These are phyloP conservation scores for Tetrahymena malaccensis DNA, from an alignment of 73 alveolate genomes.

Conservation along the genomic window DNA sequence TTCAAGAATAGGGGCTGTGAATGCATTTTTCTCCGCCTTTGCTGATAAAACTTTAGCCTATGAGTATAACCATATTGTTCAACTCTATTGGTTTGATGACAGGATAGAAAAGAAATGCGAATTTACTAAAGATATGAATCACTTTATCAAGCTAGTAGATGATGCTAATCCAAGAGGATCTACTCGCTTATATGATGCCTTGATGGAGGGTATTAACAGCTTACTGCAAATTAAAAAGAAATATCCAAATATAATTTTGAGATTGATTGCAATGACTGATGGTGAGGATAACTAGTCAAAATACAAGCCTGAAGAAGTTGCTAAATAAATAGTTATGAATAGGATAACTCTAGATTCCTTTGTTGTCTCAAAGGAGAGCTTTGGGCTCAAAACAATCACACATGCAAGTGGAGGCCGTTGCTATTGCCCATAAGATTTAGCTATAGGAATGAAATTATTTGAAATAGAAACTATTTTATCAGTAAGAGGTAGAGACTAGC, in stretches of 20 bases:
- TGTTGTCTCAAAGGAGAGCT: conserved; percentile 37
- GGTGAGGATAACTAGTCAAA: conserved; percentile 46
- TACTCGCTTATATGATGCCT: conserved; percentile 45
- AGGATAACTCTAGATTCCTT: conserved; percentile 32
- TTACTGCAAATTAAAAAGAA: conserved; percentile 12
- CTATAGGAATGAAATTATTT: conserved; percentile 31
- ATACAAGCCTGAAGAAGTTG: conserved; percentile 1
- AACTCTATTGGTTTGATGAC: conserved; percentile 22
- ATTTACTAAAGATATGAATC: conserved; percentile 28
- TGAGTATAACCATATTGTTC: conserved; percentile 29
- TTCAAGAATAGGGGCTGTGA: conserved; percentile 48
- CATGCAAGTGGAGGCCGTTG: conserved; percentile 47
- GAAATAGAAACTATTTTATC: conserved; percentile 35
- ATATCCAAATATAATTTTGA: conserved; percentile 38
- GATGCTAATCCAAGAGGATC: conserved; percentile 36
- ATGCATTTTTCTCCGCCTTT: conserved; percentile 38
- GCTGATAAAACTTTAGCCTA: conserved; percentile 50
- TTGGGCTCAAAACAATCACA: conserved; percentile 34
- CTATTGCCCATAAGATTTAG: conserved; percentile 30
- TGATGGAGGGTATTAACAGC: conserved; percentile 5
- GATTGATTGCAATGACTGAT: conserved; percentile 47
- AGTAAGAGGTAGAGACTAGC: conserved; percentile 9
- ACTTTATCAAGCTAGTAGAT: conserved; percentile 25
- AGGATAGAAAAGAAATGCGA: conserved; percentile 19
- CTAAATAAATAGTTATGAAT: conserved; percentile 12